These are phyloP conservation scores for Pseudogymnoascus sp. DNA, from an alignment of 2,329 filamentous ascomycete genomes.

Conservation along the genomic window DNA sequence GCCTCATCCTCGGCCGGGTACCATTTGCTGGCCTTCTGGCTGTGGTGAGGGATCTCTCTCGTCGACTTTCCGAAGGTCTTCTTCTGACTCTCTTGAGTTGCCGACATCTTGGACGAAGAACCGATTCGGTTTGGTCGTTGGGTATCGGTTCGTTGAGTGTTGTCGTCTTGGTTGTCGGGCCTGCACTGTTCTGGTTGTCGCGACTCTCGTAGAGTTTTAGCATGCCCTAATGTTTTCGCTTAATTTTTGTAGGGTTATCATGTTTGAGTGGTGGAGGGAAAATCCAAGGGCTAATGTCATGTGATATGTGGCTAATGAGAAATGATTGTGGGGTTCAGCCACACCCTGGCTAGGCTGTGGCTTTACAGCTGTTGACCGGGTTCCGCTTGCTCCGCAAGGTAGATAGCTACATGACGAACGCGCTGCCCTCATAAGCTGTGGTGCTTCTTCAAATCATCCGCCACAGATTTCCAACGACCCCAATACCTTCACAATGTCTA, in stretches of 20 bases:
- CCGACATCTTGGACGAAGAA: constrained; percentile 54
- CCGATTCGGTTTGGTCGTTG: constrained; percentile 20
- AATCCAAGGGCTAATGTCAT: constrained; percentile 5
- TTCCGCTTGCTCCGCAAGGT: constrained; percentile 6
- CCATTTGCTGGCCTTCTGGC: constrained; percentile 97
- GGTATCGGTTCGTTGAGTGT: constrained; percentile 22
- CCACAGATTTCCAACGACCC: constrained; percentile 10
- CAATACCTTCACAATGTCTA: constrained; percentile 55
- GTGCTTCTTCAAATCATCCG: constrained; percentile 14
- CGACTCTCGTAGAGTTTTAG: constrained; percentile 6
- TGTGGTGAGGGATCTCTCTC: constrained; percentile 77
- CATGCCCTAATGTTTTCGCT: constrained; percentile 10
- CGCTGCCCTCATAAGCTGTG: constrained; percentile 11
- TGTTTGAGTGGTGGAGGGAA: neutral
- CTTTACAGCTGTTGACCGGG: neutral
- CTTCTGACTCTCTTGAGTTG: constrained; percentile 46
- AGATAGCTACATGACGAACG: constrained; percentile 12
- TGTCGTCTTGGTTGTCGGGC: constrained; percentile 18
- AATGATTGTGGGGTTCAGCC: neutral
- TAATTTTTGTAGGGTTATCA: constrained; percentile 9
- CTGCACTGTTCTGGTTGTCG: constrained; percentile 8
- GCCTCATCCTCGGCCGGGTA: constrained; percentile 91
- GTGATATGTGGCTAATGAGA: constrained; percentile 4
- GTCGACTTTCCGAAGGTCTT: constrained; percentile 98
- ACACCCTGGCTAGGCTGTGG: constrained; percentile 4